Evolutionary conservation across 2,329 filamentous ascomycete genomes (phyloP).

Genomic region (Verticillium albo-atrum): DNA sequence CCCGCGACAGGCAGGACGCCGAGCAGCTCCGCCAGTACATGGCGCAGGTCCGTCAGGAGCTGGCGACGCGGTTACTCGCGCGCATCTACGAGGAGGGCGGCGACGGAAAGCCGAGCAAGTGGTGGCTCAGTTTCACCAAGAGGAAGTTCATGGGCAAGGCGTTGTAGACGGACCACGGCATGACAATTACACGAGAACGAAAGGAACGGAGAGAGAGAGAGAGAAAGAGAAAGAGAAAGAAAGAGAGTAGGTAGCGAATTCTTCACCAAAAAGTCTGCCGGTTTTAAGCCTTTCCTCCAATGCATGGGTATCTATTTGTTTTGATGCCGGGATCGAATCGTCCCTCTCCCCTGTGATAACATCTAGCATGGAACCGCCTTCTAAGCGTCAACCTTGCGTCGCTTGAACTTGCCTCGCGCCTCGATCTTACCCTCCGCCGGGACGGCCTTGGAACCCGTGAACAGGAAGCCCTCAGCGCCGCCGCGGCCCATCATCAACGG

Average conservation of each 20-base stretch:
- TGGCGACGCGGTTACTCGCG: slow-evolving; percentile 76
- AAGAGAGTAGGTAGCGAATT: background rate
- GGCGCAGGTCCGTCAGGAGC: slow-evolving; percentile 87
- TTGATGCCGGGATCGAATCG: background rate
- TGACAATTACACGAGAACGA: background rate
- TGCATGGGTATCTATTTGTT: background rate
- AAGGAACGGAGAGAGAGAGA: background rate
- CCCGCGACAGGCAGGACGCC: slow-evolving; percentile 80
- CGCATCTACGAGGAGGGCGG: slow-evolving; percentile 78
- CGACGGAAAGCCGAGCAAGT: slow-evolving; percentile 71
- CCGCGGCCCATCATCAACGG: slow-evolving; percentile 88
- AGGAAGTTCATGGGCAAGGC: slow-evolving; percentile 99
- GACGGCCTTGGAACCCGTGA: slow-evolving; percentile 76
- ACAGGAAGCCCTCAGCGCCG: slow-evolving; percentile 85
- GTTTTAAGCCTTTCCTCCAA: background rate
- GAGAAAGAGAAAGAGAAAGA: background rate
- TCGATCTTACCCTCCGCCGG: slow-evolving; percentile 77
- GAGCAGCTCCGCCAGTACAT: slow-evolving; percentile 87
- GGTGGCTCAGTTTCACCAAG: slow-evolving; percentile 99
- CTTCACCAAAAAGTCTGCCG: background rate
- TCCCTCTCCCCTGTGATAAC: background rate
- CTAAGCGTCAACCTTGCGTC: slow-evolving; percentile 52
- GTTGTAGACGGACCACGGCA: slow-evolving; percentile 42
- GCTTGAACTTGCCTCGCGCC: slow-evolving; percentile 75
- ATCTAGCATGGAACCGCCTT: background rate